phyloP scores from a whole-genome alignment of 2,329 filamentous ascomycete genomes.

The Fusarium equiseti region DNA sequence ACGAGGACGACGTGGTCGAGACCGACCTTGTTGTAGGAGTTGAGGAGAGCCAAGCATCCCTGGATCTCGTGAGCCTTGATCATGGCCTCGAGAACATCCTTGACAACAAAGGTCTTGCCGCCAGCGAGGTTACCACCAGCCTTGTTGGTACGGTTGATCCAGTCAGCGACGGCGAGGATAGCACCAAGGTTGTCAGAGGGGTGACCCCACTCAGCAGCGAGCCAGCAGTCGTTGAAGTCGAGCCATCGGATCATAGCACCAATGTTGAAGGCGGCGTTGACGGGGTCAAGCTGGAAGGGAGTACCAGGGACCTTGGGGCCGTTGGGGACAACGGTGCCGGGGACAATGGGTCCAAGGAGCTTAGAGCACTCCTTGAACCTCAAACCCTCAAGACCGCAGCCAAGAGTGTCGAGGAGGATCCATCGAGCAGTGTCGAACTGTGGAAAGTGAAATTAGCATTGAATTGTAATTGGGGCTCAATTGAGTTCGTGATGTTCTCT shows the following conservation, averaged over 20 bases:
- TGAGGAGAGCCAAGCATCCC: conserved; percentile 94
- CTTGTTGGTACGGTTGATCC: conserved; percentile 92
- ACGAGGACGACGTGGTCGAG: conserved; percentile 97
- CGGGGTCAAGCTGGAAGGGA: conserved; percentile 91
- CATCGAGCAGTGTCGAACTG: conserved; percentile 96
- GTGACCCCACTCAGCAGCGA: conserved; percentile 98
- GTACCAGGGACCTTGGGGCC: conserved; percentile 93
- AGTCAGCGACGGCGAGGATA: conserved; percentile 96
- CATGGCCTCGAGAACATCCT: conserved; percentile 95
- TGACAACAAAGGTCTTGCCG: conserved; percentile 88
- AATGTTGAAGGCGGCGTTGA: conserved; percentile 98
- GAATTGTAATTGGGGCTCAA: neutral
- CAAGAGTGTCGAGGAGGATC: conserved; percentile 96
- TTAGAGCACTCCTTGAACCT: conserved; percentile 97
- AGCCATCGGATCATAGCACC: conserved; percentile 99
- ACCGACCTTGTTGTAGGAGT: conserved; percentile 99
- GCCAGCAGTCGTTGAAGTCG: conserved; percentile 99
- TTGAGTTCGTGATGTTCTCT: conserved; percentile 16
- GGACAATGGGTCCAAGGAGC: conserved; percentile 90
- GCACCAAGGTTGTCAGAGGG: conserved; percentile 98
- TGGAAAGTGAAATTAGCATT: conserved; percentile 17
- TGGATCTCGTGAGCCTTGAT: conserved; percentile 99
- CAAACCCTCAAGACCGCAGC: conserved; percentile 95
- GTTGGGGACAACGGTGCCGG: conserved; percentile 91
- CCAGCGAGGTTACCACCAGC: conserved; percentile 82